A percentile compares a stretch with the other conserved stretches of the same genome.
These are phyloP conservation scores for Torrubiella hemipterigena DNA, from an alignment of 2,329 filamentous ascomycete genomes.

Conservation along the genomic window DNA sequence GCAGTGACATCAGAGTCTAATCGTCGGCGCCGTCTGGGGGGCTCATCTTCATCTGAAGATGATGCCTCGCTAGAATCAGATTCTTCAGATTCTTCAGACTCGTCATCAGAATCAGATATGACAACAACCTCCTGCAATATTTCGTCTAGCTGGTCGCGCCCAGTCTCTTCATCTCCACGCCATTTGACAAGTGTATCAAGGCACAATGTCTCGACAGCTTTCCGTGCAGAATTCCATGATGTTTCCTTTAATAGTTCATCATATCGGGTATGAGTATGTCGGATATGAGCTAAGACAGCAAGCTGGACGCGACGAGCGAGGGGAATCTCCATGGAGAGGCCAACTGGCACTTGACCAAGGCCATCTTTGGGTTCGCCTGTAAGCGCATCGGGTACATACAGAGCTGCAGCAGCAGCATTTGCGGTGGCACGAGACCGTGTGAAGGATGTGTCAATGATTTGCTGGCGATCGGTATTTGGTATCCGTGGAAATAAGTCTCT, in stretches of 20 bases:
- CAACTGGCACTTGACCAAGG: conserved; percentile 45
- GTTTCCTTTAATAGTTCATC: conserved; percentile 48
- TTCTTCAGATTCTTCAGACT: conserved; percentile 23
- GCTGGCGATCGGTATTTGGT: conserved; percentile 49
- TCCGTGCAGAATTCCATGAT: conserved; percentile 46
- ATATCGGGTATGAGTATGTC: conserved; percentile 55
- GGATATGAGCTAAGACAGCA: conserved; percentile 53
- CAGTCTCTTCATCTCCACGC: conserved; percentile 59
- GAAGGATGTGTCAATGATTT: conserved; percentile 52
- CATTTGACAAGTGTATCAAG: conserved; percentile 58
- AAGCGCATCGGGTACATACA: too few relatives aligned
- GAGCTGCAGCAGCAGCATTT: conserved; percentile 3
- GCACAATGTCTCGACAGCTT: conserved; percentile 47
- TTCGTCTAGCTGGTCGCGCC: conserved; percentile 54
- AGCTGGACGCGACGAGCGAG: conserved; percentile 52
- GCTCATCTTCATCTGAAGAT: conserved; percentile 14
- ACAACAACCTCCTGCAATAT: conserved; percentile 55
- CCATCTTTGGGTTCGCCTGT: too few relatives aligned
- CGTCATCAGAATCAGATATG: conserved; percentile 48
- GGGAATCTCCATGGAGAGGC: conserved; percentile 41
- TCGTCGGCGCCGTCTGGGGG: background rate
- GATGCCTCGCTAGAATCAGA: conserved; percentile 19
- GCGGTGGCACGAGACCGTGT: conserved; percentile 36
- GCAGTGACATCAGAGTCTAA: background rate
- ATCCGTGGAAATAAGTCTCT: conserved; percentile 54